Evolutionary conservation across 441 rosid species (phyloP).

Genomic region (Gossypium lobatum): DNA sequence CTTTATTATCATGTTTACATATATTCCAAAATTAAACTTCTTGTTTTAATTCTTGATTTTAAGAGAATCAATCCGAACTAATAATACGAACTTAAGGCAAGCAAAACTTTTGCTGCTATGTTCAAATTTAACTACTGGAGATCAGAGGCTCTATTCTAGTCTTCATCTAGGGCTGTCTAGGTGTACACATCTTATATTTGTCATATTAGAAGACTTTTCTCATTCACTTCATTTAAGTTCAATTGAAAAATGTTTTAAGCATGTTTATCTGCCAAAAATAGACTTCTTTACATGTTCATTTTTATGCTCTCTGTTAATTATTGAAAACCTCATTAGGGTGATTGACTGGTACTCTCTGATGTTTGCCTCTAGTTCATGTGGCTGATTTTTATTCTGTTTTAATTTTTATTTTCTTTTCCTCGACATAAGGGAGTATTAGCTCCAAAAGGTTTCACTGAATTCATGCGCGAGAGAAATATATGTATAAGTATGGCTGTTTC

Average conservation of each 20-base stretch:
- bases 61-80: background rate
- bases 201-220: background rate
- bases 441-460: conserved; percentile 54
- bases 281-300: background rate
- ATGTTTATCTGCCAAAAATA: background rate
- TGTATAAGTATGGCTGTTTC: conserved; percentile 82
- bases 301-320: background rate
- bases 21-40: background rate
- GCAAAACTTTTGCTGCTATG: background rate
- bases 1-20: background rate
- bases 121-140: background rate
- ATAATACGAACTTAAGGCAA: background rate
- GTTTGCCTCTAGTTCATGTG: conserved; percentile 10
- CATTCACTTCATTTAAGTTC: background rate
- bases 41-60: background rate
- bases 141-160: background rate
- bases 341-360: background rate
- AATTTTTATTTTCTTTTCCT: conserved; percentile 19
- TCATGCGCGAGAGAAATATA: conserved; percentile 53
- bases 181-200: background rate
- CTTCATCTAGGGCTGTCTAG: background rate
- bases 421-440: conserved; percentile 54
- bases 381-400: conserved; percentile 2
- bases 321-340: background rate
- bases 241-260: background rate